Evolutionary conservation across 2,329 filamentous ascomycete genomes (phyloP).

Genomic region (Chaetomium globosum): DNA sequence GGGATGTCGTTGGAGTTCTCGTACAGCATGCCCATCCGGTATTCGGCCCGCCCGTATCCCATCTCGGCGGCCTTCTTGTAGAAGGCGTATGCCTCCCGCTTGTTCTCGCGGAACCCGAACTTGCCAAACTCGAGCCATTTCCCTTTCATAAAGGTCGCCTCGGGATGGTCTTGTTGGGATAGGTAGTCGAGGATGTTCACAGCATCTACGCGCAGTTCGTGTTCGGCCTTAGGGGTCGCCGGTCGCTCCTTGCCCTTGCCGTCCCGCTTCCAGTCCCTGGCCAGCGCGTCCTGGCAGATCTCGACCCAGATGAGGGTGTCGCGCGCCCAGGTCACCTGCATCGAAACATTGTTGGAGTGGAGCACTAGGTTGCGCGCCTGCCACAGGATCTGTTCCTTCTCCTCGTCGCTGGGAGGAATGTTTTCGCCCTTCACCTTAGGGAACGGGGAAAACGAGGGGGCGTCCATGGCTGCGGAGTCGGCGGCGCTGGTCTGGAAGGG

Average conservation of each 20-base stretch:
- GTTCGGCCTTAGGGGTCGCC: slow-evolving; percentile 82
- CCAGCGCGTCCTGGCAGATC: slow-evolving; percentile 74
- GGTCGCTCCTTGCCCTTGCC: slow-evolving; percentile 58
- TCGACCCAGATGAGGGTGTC: slow-evolving; percentile 90
- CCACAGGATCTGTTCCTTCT: slow-evolving; percentile 88
- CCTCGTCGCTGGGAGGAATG: slow-evolving; percentile 89
- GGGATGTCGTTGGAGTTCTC: slow-evolving; percentile 91
- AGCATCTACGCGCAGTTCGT: slow-evolving; percentile 83
- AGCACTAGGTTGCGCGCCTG: slow-evolving; percentile 80
- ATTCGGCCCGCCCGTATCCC: slow-evolving; percentile 86
- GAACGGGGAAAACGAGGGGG: slow-evolving; percentile 87
- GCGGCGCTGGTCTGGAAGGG: slow-evolving; percentile 48
- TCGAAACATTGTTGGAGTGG: slow-evolving; percentile 90
- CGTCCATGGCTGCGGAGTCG: slow-evolving; percentile 52
- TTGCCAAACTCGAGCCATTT: slow-evolving; percentile 99
- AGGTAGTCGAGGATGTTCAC: slow-evolving; percentile 90
- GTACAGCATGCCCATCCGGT: slow-evolving; percentile 97
- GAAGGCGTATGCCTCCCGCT: slow-evolving; percentile 87
- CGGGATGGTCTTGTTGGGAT: slow-evolving; percentile 87
- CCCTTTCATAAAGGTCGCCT: slow-evolving; percentile 88
- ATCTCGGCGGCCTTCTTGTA: slow-evolving; percentile 85
- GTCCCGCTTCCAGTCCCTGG: slow-evolving; percentile 58
- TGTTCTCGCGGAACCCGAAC: slow-evolving; percentile 86
- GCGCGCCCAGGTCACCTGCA: slow-evolving; percentile 96
- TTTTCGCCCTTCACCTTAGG: slow-evolving; percentile 84